Percentiles rank a stretch among this genome's conserved stretches.
Evolutionary conservation across 2,329 filamentous ascomycete genomes (phyloP).

Genomic region (Drechslerella stenobrocha): DNA sequence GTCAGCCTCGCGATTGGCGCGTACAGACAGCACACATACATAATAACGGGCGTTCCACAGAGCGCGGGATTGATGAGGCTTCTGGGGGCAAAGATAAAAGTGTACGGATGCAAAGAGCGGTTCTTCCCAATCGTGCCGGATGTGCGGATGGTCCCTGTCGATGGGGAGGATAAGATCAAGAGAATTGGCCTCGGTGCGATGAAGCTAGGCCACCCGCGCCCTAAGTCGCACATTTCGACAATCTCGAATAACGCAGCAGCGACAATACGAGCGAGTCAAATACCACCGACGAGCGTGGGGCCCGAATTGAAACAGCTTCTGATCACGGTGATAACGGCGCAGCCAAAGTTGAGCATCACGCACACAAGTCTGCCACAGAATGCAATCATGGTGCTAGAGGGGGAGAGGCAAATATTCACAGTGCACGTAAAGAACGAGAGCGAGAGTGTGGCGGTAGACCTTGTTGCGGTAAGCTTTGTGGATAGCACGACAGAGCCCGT

Average conservation of each 20-base stretch:
- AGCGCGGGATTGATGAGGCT: constrained; percentile 71
- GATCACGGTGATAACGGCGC: constrained; percentile 75
- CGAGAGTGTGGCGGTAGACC: constrained; percentile 70
- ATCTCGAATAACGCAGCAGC: constrained; percentile 18
- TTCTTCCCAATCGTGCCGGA: constrained; percentile 78
- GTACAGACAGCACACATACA: constrained; percentile 70
- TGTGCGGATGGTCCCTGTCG: constrained; percentile 65
- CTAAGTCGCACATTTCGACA: constrained; percentile 50
- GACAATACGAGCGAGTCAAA: constrained; percentile 21
- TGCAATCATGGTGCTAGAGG: constrained; percentile 88
- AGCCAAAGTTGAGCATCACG: constrained; percentile 76
- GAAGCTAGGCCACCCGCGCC: constrained; percentile 56
- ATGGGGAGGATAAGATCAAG: constrained; percentile 74
- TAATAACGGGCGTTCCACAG: constrained; percentile 71
- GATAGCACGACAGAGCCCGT: constrained; percentile 81
- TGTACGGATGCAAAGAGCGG: constrained; percentile 78
- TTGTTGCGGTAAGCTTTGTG: constrained; percentile 84
- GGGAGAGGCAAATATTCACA: constrained; percentile 75
- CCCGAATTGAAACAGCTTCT: constrained; percentile 61
- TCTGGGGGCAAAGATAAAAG: constrained; percentile 75
- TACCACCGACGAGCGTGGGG: constrained; percentile 43
- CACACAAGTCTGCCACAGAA: constrained; percentile 78
- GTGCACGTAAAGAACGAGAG: constrained; percentile 81
- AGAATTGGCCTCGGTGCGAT: constrained; percentile 68
- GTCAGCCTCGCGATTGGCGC: constrained; percentile 73